Evolutionary conservation across 805 yeast species (phyloP).

Genomic region (Wickerhamomyces queroliae): DNA sequence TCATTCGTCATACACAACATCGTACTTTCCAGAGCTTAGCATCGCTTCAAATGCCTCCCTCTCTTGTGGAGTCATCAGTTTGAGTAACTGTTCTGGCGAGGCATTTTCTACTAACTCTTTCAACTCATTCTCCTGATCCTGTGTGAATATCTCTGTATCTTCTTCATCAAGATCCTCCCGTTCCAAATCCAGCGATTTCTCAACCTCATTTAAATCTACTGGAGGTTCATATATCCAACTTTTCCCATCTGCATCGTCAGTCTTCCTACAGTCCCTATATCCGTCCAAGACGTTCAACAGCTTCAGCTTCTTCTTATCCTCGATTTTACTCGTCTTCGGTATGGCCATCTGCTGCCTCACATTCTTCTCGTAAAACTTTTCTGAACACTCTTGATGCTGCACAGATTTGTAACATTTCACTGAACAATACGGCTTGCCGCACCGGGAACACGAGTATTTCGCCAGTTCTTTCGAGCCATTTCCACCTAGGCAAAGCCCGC

Average conservation of each 20-base stretch:
- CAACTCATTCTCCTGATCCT: conserved; percentile 4
- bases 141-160: conserved; percentile 1
- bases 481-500: background rate
- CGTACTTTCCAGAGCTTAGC: conserved; percentile 1
- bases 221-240: conserved; percentile 8
- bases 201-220: background rate
- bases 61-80: conserved; percentile 3
- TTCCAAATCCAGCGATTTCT: background rate
- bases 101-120: conserved; percentile 3
- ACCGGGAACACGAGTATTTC: conserved; percentile 7
- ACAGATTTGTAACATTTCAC: conserved; percentile 7
- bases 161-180: conserved; percentile 1
- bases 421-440: conserved; percentile 6
- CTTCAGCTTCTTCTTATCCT: conserved; percentile 2
- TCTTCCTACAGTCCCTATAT: background rate
- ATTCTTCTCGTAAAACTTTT: conserved; percentile 2
- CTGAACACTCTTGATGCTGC: conserved; percentile 4
- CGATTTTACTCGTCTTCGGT: background rate
- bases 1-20: background rate
- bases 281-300: conserved; percentile 2
- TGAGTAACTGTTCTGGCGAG: conserved; percentile 1
- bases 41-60: conserved; percentile 1
- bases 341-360: background rate
- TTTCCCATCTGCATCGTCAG: too few relatives aligned
- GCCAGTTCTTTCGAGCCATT: background rate